Evolutionary conservation across 192 early-diverging fungal species (phyloP).

Genomic region (Umbelopsis sp.): DNA sequence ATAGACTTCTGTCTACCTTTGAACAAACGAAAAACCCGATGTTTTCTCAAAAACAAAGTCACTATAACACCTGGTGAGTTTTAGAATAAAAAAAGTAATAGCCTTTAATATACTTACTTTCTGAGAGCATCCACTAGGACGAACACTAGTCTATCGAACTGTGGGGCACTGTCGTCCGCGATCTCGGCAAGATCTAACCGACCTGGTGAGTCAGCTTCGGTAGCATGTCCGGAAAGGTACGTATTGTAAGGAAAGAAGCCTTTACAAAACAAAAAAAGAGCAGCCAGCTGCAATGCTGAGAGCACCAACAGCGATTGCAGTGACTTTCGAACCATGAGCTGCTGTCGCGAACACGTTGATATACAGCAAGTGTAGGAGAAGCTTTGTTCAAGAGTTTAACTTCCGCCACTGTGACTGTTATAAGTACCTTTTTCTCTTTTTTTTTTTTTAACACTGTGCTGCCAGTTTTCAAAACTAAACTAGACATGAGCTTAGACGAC

Average conservation of each 20-base stretch:
- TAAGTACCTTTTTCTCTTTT: slow-evolving; percentile 8
- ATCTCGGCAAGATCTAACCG: background rate
- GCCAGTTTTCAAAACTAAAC: background rate
- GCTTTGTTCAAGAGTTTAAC: background rate
- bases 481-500: slow-evolving; percentile 17
- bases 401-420: slow-evolving; percentile 5
- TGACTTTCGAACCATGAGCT: slow-evolving; percentile 17
- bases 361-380: background rate
- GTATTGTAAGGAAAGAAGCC: slow-evolving; percentile 84
- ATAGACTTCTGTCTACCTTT: slow-evolving; percentile 44
- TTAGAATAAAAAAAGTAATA: background rate
- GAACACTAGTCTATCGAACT: slow-evolving; percentile 63
- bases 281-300: slow-evolving; percentile 56
- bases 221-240: slow-evolving; percentile 65
- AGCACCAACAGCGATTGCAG: slow-evolving; percentile 18
- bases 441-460: slow-evolving; percentile 11
- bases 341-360: background rate
- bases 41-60: slow-evolving; percentile 75
- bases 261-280: slow-evolving; percentile 65
- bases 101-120: slow-evolving; percentile 41
- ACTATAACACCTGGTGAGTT: slow-evolving; percentile 23
- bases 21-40: slow-evolving; percentile 66
- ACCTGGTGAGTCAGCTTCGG: slow-evolving; percentile 38
- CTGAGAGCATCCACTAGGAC: slow-evolving; percentile 77
- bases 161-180: slow-evolving; percentile 26